phyloP scores from a whole-genome alignment of 106 monocot species.

The Iris macrosiphon region DNA sequence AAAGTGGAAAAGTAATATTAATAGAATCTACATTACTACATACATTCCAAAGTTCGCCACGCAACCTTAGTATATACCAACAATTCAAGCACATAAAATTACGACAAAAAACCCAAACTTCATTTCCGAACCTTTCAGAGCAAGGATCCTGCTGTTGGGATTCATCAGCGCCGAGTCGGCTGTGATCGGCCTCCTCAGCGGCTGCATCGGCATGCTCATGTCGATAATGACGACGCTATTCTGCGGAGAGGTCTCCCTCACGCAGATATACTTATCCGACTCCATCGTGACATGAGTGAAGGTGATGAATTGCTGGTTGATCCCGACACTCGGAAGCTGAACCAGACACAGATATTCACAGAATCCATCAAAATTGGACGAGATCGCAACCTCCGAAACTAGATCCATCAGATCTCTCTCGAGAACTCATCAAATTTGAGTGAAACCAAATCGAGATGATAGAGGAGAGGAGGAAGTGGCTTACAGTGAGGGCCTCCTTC shows the following conservation, averaged over 20 bases:
- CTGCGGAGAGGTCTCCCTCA: constrained; percentile 97
- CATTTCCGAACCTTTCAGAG: constrained; percentile 77
- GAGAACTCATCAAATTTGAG: neutral
- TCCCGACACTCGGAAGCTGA: constrained; percentile 83
- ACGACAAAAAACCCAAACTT: too few species aligned
- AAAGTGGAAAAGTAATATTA: too few species aligned
- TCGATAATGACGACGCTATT: constrained; percentile 94
- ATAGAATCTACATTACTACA: too few species aligned
- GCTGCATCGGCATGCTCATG: constrained; percentile 89
- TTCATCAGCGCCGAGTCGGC: constrained; percentile 97
- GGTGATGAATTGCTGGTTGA: constrained; percentile 88
- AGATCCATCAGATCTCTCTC: too few species aligned
- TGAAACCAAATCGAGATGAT: neutral
- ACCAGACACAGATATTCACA: neutral
- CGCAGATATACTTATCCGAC: constrained; percentile 93
- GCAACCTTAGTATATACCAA: too few species aligned
- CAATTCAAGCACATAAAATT: too few species aligned
- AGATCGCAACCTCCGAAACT: neutral
- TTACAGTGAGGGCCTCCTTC: constrained; percentile 85
- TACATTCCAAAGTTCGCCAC: too few species aligned
- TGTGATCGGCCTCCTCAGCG: constrained; percentile 89
- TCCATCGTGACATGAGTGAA: constrained; percentile 99
- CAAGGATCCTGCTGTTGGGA: constrained; percentile 85
- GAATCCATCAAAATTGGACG: neutral
- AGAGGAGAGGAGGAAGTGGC: constrained; percentile 2